Percentiles rank a stretch among this genome's conserved stretches.
Conservation (phyloP, 441 rosid species). For the Eutrema salsugineum region DNA sequence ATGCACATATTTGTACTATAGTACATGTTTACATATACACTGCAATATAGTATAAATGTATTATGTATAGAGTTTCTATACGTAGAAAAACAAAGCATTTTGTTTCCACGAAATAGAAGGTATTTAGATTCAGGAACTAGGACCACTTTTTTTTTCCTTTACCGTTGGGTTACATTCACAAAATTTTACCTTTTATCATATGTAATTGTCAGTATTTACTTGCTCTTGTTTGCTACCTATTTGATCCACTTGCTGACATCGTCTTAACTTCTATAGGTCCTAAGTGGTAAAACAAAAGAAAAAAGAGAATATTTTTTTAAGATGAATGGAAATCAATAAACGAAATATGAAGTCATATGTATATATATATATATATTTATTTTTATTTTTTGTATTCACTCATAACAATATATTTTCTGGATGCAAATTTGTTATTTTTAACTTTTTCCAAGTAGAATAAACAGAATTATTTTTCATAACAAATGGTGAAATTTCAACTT, state of each 20-base stretch:
- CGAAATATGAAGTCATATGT: background rate
- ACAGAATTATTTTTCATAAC: background rate
- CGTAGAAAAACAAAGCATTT: background rate
- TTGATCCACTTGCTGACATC: background rate
- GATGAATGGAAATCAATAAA: background rate
- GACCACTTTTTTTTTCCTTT: background rate
- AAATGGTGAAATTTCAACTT: background rate
- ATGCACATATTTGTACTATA: background rate
- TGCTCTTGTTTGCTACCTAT: background rate
- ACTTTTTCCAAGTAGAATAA: background rate
- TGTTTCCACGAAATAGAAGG: background rate
- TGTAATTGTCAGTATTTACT: conserved; percentile 5
- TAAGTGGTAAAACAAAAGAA: background rate
- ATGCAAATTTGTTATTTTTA: background rate
- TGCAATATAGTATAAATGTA: background rate
- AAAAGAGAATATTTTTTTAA: background rate
- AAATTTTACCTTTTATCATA: background rate
- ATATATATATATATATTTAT: no score
- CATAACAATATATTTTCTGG: no score
- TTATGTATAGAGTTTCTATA: background rate
- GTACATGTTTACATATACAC: background rate
- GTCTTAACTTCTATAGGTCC: background rate
- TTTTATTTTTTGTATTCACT: background rate
- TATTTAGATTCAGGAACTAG: background rate
- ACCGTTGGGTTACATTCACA: background rate